phyloP scores from a whole-genome alignment of 2,329 filamentous ascomycete genomes.

The Nakataea oryzae region DNA sequence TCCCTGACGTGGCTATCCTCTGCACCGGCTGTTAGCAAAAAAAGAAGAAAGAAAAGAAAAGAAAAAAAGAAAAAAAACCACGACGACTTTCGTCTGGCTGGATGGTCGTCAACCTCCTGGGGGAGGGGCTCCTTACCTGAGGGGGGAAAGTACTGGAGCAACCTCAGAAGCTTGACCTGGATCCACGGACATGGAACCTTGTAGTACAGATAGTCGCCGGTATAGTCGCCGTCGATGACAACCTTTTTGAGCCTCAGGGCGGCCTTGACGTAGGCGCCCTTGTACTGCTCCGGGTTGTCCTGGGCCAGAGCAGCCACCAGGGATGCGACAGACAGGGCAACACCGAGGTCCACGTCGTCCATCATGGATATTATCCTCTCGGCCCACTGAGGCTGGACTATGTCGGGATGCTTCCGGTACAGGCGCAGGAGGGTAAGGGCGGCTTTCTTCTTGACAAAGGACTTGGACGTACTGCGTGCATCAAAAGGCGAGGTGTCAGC shows the following conservation, averaged over 20 bases:
- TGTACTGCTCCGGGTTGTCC: constrained; percentile 90
- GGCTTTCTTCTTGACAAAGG: constrained; percentile 99
- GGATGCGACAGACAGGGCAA: constrained; percentile 90
- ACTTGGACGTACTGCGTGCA: constrained; percentile 58
- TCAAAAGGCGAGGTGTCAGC: constrained; percentile 9
- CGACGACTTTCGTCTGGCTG: no score
- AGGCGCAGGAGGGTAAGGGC: constrained; percentile 84
- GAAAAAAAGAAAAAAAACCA: no score
- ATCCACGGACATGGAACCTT: constrained; percentile 99
- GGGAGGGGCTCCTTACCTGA: no score
- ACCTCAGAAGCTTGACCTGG: constrained; percentile 82
- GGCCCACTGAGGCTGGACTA: constrained; percentile 93
- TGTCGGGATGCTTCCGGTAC: constrained; percentile 88
- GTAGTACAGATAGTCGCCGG: constrained; percentile 92
- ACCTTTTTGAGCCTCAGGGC: constrained; percentile 83
- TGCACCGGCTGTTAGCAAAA: constrained; percentile 21
- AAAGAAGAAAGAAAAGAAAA: no score
- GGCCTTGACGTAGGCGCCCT: constrained; percentile 87
- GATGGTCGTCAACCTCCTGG: no score
- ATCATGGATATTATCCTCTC: constrained; percentile 98
- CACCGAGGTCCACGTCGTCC: constrained; percentile 91
- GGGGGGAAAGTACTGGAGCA: constrained; percentile 93
- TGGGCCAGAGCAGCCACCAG: constrained; percentile 90
- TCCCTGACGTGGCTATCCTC: constrained; percentile 88
- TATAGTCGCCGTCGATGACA: constrained; percentile 80